Evolutionary conservation across 1,139 yeast genomes (phyloP).

Genomic region (Nakaseomyces nivariensis): DNA sequence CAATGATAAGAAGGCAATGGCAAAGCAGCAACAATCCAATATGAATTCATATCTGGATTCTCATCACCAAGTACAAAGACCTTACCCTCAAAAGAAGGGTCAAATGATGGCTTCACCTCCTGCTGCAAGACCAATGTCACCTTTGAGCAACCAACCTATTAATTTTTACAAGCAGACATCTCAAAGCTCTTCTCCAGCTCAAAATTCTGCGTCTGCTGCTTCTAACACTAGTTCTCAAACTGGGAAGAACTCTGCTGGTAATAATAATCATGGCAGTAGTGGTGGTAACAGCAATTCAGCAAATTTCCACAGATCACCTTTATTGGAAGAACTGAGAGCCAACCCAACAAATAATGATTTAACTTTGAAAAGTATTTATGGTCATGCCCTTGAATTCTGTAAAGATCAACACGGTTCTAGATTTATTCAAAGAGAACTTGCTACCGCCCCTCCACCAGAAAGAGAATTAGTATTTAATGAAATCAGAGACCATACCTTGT

Average conservation of each 20-base stretch:
- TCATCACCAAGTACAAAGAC: background rate
- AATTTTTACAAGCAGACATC: background rate
- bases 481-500: conserved; percentile 63
- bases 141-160: background rate
- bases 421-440: conserved; percentile 83
- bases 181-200: conserved; percentile 3
- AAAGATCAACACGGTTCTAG: conserved; percentile 97
- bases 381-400: conserved; percentile 85
- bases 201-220: conserved; percentile 6
- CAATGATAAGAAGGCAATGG: conserved; percentile 3
- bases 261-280: background rate
- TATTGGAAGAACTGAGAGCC: conserved; percentile 72
- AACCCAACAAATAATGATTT: conserved; percentile 54
- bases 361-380: conserved; percentile 63
- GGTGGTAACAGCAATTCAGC: background rate
- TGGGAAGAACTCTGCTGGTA: conserved; percentile 1
- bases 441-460: conserved; percentile 53
- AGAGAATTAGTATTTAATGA: conserved; percentile 80
- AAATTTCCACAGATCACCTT: conserved; percentile 50
- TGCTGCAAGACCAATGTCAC: conserved; percentile 4
- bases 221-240: conserved; percentile 1
- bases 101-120: conserved; percentile 3
- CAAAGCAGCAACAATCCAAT: conserved; percentile 6
- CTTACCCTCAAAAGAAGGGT: conserved; percentile 3
- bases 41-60: conserved; percentile 12